phyloP scores from a whole-genome alignment of 805 yeast species.

The Metschnikowia continentalis region DNA sequence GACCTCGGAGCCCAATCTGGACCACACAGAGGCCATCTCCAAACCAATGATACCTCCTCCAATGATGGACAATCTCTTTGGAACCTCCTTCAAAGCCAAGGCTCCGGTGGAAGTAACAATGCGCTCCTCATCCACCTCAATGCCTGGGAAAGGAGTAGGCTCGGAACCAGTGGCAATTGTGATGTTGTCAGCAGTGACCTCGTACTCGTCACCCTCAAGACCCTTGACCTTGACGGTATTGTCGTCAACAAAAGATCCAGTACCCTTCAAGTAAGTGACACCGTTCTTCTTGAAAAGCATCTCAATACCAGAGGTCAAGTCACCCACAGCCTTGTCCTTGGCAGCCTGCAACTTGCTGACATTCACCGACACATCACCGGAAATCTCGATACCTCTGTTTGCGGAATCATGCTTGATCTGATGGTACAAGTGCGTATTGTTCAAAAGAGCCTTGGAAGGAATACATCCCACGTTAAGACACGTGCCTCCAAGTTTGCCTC shows the following conservation, averaged over 20 bases:
- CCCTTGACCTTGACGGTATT: constrained; percentile 76
- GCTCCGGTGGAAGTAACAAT: constrained; percentile 96
- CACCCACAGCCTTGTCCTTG: constrained; percentile 84
- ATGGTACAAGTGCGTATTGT: constrained; percentile 92
- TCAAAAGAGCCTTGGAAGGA: constrained; percentile 92
- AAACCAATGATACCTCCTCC: constrained; percentile 99
- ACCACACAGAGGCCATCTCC: constrained; percentile 98
- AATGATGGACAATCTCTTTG: constrained; percentile 85
- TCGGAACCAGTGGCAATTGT: constrained; percentile 98
- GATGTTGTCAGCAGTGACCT: constrained; percentile 77
- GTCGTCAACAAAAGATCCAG: constrained; percentile 83
- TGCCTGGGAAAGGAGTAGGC: constrained; percentile 98
- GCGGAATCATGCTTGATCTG: constrained; percentile 80
- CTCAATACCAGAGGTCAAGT: constrained; percentile 92
- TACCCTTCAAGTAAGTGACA: constrained; percentile 91
- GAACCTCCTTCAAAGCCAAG: constrained; percentile 77
- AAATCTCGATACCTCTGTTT: constrained; percentile 86
- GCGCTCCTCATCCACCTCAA: constrained; percentile 92
- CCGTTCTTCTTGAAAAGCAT: constrained; percentile 92
- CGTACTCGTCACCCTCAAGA: constrained; percentile 76
- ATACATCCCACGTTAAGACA: constrained; percentile 99
- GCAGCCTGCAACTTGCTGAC: constrained; percentile 80
- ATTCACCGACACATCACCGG: constrained; percentile 68
- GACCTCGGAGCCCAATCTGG: constrained; percentile 92
- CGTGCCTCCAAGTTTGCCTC: constrained; percentile 96